Conservation (phyloP, 2,329 filamentous ascomycete genomes). For the Tolypocladium amazonense region DNA sequence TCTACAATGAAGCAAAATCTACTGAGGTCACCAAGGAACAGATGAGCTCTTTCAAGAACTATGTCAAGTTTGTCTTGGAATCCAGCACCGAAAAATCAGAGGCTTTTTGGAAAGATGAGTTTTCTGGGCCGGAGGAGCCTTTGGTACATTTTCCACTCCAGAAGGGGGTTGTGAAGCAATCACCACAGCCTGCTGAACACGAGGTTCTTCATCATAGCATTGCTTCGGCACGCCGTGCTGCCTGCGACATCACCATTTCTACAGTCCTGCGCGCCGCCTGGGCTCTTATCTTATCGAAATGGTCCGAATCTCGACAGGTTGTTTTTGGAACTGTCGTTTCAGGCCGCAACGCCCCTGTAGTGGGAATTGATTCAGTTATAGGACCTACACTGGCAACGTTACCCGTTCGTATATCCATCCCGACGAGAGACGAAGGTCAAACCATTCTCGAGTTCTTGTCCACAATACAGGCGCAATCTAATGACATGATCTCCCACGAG, state of each 20-base stretch:
- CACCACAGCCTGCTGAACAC: not conserved
- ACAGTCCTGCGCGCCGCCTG: constrained; percentile 1
- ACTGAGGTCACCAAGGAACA: not conserved
- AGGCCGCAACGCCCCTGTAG: not conserved
- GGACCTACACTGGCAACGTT: constrained; percentile 4
- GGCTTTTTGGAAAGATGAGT: not conserved
- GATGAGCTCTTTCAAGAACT: not conserved
- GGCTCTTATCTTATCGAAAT: not conserved
- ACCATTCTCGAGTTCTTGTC: not conserved
- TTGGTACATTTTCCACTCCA: not conserved
- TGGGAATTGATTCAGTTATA: constrained; percentile 1
- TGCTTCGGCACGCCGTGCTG: not conserved
- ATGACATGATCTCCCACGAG: constrained; percentile 2
- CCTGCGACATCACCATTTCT: not conserved
- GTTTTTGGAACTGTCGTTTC: constrained; percentile 1
- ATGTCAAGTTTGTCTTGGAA: not conserved
- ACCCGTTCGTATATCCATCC: not conserved
- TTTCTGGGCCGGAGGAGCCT: not conserved
- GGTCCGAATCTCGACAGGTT: not conserved
- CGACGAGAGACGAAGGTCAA: not conserved
- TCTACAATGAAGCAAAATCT: not conserved
- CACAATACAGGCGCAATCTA: not conserved
- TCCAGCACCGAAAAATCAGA: not conserved
- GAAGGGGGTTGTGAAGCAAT: not conserved
- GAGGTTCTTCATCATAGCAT: not conserved